These are phyloP conservation scores for Elymus sibiricus DNA, from an alignment of 176 grass and related monocot species.

Conservation along the genomic window DNA sequence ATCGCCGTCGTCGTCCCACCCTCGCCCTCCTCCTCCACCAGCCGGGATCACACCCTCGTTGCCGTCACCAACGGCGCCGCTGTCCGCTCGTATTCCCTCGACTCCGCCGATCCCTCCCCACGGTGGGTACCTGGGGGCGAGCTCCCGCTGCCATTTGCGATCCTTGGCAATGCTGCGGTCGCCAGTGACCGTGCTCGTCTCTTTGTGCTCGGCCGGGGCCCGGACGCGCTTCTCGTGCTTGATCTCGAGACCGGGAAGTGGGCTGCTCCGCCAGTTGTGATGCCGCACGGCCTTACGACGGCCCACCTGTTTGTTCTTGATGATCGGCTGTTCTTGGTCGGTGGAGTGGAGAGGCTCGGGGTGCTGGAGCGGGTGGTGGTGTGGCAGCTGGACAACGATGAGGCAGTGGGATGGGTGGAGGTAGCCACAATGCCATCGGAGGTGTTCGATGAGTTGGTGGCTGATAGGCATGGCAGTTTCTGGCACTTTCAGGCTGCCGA, in stretches of 20 bases:
- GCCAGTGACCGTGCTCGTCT: neutral
- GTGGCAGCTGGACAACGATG: slow-evolving; percentile 9
- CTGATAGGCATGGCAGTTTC: slow-evolving; percentile 18
- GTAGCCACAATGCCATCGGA: slow-evolving; percentile 26
- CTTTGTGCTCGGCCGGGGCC: slow-evolving; percentile 38
- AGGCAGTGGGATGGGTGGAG: slow-evolving; percentile 8
- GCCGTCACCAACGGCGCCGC: slow-evolving; percentile 7
- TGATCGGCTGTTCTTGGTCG: slow-evolving; percentile 37
- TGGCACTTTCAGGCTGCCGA: slow-evolving; percentile 42
- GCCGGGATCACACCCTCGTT: slow-evolving; percentile 25
- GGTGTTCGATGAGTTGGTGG: slow-evolving; percentile 34
- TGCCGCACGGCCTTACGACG: slow-evolving; percentile 28
- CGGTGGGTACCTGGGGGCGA: slow-evolving; percentile 35
- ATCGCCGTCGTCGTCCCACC: slow-evolving; percentile 20
- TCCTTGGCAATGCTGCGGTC: slow-evolving; percentile 36
- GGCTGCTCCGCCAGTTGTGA: slow-evolving; percentile 9
- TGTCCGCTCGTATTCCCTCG: slow-evolving; percentile 19
- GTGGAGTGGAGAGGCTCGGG: slow-evolving; percentile 31
- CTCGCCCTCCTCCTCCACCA: neutral
- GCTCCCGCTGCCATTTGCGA: slow-evolving; percentile 2
- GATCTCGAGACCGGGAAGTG: slow-evolving; percentile 22
- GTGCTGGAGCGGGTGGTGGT: slow-evolving; percentile 29
- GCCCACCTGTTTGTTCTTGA: slow-evolving; percentile 39
- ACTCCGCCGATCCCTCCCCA: slow-evolving; percentile 16
- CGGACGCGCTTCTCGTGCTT: slow-evolving; percentile 43